phyloP scores from a whole-genome alignment of 192 early-diverging fungal genomes.

The Coemansia erecta region DNA sequence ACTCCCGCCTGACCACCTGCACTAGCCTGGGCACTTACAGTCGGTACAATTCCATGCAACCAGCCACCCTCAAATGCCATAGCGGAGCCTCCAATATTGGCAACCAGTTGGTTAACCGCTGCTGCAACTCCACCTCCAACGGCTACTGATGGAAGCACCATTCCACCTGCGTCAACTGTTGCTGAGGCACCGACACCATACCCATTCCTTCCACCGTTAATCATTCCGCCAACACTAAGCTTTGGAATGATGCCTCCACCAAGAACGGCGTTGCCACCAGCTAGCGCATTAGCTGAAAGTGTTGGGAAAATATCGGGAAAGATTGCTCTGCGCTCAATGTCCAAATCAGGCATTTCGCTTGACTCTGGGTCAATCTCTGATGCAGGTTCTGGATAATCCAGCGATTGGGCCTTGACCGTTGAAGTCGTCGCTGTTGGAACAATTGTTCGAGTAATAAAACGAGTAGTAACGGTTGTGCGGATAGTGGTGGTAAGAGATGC shows the following conservation, averaged over 20 bases:
- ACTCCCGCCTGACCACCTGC: constrained; percentile 8
- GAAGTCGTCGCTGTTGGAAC: not conserved
- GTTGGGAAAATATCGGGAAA: constrained; percentile 5
- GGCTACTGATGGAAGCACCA: constrained; percentile 3
- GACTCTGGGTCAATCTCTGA: not conserved
- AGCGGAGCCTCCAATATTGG: constrained; percentile 5
- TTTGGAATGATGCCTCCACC: constrained; percentile 10
- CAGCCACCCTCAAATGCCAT: constrained; percentile 8
- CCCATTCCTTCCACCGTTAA: constrained; percentile 8
- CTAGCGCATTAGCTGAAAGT: constrained; percentile 6
- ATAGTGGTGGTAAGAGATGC: not conserved
- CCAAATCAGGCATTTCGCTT: not conserved
- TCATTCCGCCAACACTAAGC: constrained; percentile 1
- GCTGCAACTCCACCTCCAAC: constrained; percentile 7
- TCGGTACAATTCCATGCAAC: constrained; percentile 8
- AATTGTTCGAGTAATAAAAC: constrained; percentile 6
- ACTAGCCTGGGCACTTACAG: not conserved
- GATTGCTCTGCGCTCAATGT: not conserved
- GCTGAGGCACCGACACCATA: constrained; percentile 8
- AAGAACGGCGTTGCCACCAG: not conserved
- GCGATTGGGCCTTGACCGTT: not conserved
- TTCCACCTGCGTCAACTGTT: constrained; percentile 6
- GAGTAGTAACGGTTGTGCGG: constrained; percentile 3
- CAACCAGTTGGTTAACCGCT: constrained; percentile 6
- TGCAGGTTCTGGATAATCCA: not conserved